phyloP scores from a whole-genome alignment of 305 asterid genomes.

The Solanum hybrid region DNA sequence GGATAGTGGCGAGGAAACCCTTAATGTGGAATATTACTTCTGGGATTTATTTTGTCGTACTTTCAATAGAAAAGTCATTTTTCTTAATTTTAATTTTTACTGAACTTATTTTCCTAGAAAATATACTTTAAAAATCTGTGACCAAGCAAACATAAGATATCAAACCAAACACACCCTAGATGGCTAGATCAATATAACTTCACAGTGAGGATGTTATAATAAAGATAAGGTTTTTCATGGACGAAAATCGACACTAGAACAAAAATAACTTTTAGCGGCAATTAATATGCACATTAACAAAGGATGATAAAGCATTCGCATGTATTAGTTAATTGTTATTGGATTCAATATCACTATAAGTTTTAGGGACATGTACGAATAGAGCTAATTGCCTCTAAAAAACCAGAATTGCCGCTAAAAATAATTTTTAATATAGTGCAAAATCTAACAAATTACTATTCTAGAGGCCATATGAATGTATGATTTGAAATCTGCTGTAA shows the following conservation, averaged over 20 bases:
- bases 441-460: background rate
- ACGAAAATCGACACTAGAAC: background rate
- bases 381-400: too few species aligned
- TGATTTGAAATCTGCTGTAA: background rate
- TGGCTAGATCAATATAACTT: background rate
- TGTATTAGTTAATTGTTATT: background rate
- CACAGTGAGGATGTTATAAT: background rate
- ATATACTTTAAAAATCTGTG: background rate
- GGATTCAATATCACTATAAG: background rate
- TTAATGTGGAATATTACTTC: background rate
- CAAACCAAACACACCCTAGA: background rate
- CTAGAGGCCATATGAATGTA: background rate
- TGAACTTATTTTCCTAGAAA: background rate
- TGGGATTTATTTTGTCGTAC: background rate
- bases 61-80: background rate
- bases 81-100: background rate
- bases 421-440: background rate
- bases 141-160: background rate
- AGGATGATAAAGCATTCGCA: background rate
- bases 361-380: too few species aligned
- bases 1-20: background rate
- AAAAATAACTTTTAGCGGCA: too few species aligned
- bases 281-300: background rate
- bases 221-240: background rate
- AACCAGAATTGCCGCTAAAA: background rate